Percentiles rank a stretch among this genome's conserved stretches.
Conservation (phyloP, 2,329 filamentous ascomycete species). For the Penicillium hordei region DNA sequence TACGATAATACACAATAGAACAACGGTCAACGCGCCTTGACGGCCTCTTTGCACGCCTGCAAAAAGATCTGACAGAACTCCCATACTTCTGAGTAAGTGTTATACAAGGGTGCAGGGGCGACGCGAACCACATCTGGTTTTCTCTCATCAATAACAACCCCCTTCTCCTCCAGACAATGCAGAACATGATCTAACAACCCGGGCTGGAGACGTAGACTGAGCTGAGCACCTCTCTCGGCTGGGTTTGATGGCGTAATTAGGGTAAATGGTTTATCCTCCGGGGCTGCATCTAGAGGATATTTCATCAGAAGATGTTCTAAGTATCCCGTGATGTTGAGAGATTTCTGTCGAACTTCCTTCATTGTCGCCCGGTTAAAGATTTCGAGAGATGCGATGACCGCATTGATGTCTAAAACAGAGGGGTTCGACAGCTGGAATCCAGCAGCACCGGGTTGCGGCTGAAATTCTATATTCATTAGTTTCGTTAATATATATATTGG, state of each 20-base stretch:
- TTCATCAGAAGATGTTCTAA: constrained; percentile 65
- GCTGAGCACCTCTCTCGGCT: constrained; percentile 70
- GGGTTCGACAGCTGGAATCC: constrained; percentile 88
- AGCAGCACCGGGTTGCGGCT: constrained; percentile 72
- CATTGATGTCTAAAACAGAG: constrained; percentile 72
- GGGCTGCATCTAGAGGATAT: constrained; percentile 30
- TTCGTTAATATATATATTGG: neutral
- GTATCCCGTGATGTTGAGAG: constrained; percentile 71
- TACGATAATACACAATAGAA: neutral
- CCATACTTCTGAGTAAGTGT: constrained; percentile 72
- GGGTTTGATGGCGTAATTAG: constrained; percentile 71
- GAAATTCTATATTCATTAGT: constrained; percentile 54
- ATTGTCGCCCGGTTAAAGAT: constrained; percentile 74
- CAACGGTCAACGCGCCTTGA: constrained; percentile 13
- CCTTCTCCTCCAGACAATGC: constrained; percentile 62
- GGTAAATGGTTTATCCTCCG: constrained; percentile 49
- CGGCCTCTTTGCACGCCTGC: constrained; percentile 47
- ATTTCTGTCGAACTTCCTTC: constrained; percentile 66
- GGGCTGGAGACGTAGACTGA: constrained; percentile 68
- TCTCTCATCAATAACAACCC: constrained; percentile 77
- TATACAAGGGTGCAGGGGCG: constrained; percentile 82
- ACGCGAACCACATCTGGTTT: constrained; percentile 83
- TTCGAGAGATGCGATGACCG: constrained; percentile 69
- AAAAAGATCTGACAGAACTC: constrained; percentile 58
- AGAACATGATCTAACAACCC: constrained; percentile 71